A percentile compares a stretch with the other conserved stretches of the same genome.
These are phyloP conservation scores for Paraconiothyrium sp. DNA, from an alignment of 2,329 filamentous ascomycete species.

Conservation along the genomic window DNA sequence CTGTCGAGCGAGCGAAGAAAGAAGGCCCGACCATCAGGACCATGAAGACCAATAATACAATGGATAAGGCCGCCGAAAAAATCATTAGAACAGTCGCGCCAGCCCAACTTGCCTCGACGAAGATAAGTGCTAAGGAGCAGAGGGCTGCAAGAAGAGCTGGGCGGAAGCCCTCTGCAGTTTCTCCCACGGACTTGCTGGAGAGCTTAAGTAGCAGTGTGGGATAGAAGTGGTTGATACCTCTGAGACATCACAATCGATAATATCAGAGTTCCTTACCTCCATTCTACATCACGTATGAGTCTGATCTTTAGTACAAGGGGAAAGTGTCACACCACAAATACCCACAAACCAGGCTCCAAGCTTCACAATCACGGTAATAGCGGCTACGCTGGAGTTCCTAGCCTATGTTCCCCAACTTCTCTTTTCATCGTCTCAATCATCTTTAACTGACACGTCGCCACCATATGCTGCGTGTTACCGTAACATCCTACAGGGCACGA, in stretches of 20 bases:
- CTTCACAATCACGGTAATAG: too few species aligned
- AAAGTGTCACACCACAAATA: too few species aligned
- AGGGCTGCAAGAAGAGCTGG: slow-evolving; percentile 1
- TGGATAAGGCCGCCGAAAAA: background rate
- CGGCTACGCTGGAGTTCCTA: too few species aligned
- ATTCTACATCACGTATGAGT: background rate
- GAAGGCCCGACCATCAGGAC: slow-evolving; percentile 1
- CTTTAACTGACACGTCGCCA: too few species aligned
- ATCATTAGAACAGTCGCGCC: background rate
- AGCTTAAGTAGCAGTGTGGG: background rate
- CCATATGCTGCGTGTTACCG: too few species aligned
- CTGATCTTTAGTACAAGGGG: too few species aligned
- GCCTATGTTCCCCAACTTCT: too few species aligned
- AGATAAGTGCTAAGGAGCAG: background rate
- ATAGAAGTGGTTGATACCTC: background rate
- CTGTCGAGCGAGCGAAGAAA: slow-evolving; percentile 1
- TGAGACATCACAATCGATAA: background rate
- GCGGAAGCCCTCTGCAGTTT: background rate
- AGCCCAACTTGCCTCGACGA: background rate
- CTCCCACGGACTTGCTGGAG: background rate
- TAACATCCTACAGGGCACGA: too few species aligned
- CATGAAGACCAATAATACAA: slow-evolving; percentile 4
- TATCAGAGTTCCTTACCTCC: background rate
- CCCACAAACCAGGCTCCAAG: too few species aligned
- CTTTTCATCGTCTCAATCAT: too few species aligned